Evolutionary conservation across 805 yeast genomes (phyloP), one percentile per base, ranked within the genome.

Genomic region (Sugiyamaella lignohabitans): DNA sequence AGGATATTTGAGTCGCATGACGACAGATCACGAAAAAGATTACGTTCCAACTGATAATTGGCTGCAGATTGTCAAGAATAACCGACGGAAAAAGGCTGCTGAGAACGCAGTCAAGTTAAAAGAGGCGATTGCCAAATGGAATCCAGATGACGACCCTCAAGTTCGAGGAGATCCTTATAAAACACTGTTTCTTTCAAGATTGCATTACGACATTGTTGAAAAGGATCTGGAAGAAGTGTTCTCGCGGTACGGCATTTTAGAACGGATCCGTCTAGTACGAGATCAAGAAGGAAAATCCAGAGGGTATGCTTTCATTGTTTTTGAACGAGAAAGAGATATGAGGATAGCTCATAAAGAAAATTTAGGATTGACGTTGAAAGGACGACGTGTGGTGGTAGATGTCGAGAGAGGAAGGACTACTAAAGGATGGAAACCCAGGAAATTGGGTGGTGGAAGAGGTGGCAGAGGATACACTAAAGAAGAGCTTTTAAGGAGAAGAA

Each of bases 371-470:
- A 62, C 61, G n/a, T 59, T 84, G 17, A 69, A 75, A 19, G 76
- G 74, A 5, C 66, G 88, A 40, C 66, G 72, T 3, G 71, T 80
- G 8, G 68, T 68, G 6, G 62, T 61, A 1, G 73, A 70, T 45
- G 63, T 61, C 2, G 73, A 68, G 46, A 56, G 72, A 10, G 72
- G 71, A 1, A 49, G 70, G 1, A 54, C 65, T 2, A 67, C 62
- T 18, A 58, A 56, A 36, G 48, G 49, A 16, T 69, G 73, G 72
- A 58, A 59, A 22, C 74, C 74, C 1, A 55, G 70, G 27, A 50
- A 69, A 16, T 68, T 91, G 2, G 96, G 96, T 1, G 97, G 97
- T 3, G 97, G 97, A 0, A 64, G 85, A n/a, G 97, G 97, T 3
- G 96, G 96, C 1, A 70, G 93, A 46, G 79, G 80, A 43, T 80